These are phyloP conservation scores for Trichoderma cornu-damae DNA, from an alignment of 2,329 filamentous ascomycete genomes.

Conservation along the genomic window DNA sequence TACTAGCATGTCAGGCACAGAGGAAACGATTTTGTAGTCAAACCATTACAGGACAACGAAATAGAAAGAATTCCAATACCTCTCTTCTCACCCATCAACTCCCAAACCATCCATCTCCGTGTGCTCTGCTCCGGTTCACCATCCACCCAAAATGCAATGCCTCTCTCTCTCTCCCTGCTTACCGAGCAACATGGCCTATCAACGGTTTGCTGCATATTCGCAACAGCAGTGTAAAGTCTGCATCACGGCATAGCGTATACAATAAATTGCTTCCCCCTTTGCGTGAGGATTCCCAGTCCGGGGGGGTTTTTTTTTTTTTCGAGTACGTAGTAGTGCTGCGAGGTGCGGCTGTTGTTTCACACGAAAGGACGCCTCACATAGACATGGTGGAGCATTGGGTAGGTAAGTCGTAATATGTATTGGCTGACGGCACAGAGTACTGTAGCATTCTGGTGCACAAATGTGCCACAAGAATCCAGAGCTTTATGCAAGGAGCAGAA, in stretches of 20 bases:
- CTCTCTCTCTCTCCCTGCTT: not conserved
- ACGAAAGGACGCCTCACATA: not conserved
- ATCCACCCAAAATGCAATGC: not conserved
- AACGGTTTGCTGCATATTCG: too few relatives aligned
- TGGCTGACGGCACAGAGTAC: not conserved
- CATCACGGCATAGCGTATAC: not conserved
- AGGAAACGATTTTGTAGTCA: too few relatives aligned
- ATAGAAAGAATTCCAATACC: too few relatives aligned
- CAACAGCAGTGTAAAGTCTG: not conserved
- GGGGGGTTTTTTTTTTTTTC: not conserved
- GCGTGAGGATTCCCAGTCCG: not conserved
- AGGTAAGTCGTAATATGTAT: not conserved
- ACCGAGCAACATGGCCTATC: not conserved
- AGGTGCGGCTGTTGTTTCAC: constrained; percentile 3
- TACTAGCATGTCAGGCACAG: too few relatives aligned
- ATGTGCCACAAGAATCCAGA: not conserved
- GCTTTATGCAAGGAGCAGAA: not conserved
- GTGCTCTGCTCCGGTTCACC: too few relatives aligned
- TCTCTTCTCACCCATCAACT: too few relatives aligned
- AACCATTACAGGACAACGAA: too few relatives aligned
- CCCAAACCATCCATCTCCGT: too few relatives aligned
- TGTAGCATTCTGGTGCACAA: not conserved
- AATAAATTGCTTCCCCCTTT: too few relatives aligned
- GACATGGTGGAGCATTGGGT: not conserved
- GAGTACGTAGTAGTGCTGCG: too few relatives aligned